Percentiles rank a stretch among this genome's conserved stretches.
Evolutionary conservation across 306 rosid species (phyloP).

Genomic region (Citrullus mucosospermus): DNA sequence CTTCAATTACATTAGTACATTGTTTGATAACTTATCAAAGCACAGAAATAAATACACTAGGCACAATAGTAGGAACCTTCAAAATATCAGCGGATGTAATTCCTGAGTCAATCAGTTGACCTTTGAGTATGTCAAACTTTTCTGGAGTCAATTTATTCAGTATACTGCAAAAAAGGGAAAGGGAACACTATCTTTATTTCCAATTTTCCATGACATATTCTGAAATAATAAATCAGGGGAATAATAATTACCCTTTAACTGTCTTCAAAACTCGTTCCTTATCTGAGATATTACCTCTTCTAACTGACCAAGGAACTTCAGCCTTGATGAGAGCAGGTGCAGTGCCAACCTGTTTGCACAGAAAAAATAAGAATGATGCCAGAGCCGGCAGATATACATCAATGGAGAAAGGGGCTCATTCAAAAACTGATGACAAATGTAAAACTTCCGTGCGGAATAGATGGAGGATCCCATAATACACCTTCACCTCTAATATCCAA

Average conservation of each 20-base stretch:
- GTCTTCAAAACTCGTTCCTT: conserved; percentile 29
- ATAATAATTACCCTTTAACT: conserved; percentile 24
- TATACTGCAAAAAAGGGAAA: conserved; percentile 16
- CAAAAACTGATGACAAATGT: not conserved
- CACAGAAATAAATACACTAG: not conserved
- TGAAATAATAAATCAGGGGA: not conserved
- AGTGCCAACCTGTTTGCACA: conserved; percentile 16
- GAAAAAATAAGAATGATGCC: not conserved
- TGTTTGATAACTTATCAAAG: not conserved
- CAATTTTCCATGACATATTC: not conserved
- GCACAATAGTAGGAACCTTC: conserved; percentile 12
- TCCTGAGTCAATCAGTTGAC: conserved; percentile 32
- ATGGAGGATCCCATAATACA: not conserved
- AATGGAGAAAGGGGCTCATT: not conserved
- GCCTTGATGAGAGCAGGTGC: conserved; percentile 22
- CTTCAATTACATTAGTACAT: not conserved
- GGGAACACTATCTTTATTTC: not conserved
- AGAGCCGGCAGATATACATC: not conserved
- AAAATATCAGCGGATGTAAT: conserved; percentile 21
- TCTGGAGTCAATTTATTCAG: conserved; percentile 37
- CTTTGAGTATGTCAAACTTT: conserved; percentile 30
- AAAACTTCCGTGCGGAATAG: not conserved
- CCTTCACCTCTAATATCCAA: not conserved
- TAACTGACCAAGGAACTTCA: conserved; percentile 31
- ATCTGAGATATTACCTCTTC: conserved; percentile 27